phyloP scores from a whole-genome alignment of 2,329 filamentous ascomycete genomes.

The Fusarium neocosmosporiellum region DNA sequence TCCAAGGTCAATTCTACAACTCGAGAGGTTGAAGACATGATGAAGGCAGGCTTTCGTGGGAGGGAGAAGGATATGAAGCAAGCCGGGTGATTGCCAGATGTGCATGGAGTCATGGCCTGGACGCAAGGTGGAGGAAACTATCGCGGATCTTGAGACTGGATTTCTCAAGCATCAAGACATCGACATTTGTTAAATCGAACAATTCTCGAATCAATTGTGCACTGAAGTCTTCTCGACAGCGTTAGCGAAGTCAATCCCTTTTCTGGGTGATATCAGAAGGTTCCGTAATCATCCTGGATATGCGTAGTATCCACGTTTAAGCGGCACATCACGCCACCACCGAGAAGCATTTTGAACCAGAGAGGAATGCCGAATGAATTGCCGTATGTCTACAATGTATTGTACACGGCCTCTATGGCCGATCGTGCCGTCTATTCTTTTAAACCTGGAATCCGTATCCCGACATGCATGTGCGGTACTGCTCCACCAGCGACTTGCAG shows the following conservation, averaged over 20 bases:
- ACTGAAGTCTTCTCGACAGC: neutral
- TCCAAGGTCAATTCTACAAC: slow-evolving; percentile 29
- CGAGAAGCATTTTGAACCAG: slow-evolving; percentile 3
- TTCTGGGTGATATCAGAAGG: neutral
- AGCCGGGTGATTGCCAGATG: neutral
- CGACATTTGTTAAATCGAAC: neutral
- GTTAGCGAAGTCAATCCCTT: neutral
- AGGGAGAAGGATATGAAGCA: slow-evolving; percentile 41
- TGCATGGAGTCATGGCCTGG: neutral
- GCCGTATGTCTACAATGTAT: slow-evolving; percentile 42
- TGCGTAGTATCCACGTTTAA: neutral
- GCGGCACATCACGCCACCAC: slow-evolving; percentile 36
- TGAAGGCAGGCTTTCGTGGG: slow-evolving; percentile 44
- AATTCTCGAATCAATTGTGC: neutral
- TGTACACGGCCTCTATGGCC: slow-evolving; percentile 35
- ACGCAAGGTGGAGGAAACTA: neutral
- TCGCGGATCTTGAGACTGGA: neutral
- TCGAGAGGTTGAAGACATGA: slow-evolving; percentile 44
- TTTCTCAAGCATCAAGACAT: neutral
- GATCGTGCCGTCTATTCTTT: slow-evolving; percentile 2
- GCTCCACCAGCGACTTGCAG: slow-evolving; percentile 83
- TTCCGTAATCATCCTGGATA: neutral
- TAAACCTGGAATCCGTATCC: slow-evolving; percentile 87
- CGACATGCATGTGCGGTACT: slow-evolving; percentile 92
- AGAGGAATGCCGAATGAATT: slow-evolving; percentile 40